Evolutionary conservation across 805 yeast genomes (phyloP).

Genomic region (Myxozyma vanderwaltii): DNA sequence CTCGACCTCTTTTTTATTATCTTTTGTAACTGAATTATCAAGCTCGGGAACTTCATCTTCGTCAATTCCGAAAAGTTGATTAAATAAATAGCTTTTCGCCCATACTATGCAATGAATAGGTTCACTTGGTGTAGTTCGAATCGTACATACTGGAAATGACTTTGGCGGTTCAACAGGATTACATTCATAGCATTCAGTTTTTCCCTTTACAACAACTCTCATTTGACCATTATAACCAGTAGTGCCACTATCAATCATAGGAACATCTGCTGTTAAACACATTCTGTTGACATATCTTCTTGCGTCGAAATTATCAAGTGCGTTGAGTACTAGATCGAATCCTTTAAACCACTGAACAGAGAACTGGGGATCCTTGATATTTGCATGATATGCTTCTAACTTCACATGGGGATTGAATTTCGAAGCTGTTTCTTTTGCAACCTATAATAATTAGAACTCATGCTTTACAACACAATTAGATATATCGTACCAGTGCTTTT

Average conservation of each 20-base stretch:
- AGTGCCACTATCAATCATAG: slow-evolving; percentile 91
- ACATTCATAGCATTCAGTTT: slow-evolving; percentile 93
- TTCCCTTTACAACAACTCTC: slow-evolving; percentile 72
- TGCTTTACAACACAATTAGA: not conserved
- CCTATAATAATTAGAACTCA: slow-evolving; percentile 12
- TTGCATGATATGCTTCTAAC: slow-evolving; percentile 79
- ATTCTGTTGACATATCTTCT: slow-evolving; percentile 84
- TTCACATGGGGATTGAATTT: slow-evolving; percentile 68
- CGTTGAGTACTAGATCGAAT: slow-evolving; percentile 83
- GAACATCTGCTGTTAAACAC: slow-evolving; percentile 70
- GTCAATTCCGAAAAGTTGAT: slow-evolving; percentile 62
- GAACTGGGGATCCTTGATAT: slow-evolving; percentile 79
- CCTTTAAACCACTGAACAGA: slow-evolving; percentile 75
- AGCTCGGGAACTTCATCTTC: slow-evolving; percentile 54
- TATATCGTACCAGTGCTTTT: slow-evolving; percentile 58
- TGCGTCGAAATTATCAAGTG: slow-evolving; percentile 87
- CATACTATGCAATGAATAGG: slow-evolving; percentile 96
- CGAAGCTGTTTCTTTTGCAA: slow-evolving; percentile 81
- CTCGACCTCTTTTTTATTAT: slow-evolving; percentile 51
- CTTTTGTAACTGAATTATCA: slow-evolving; percentile 63
- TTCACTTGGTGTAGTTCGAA: slow-evolving; percentile 93
- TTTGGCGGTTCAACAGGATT: slow-evolving; percentile 83
- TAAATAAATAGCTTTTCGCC: slow-evolving; percentile 90
- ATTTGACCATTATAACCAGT: slow-evolving; percentile 94
- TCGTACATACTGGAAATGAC: slow-evolving; percentile 93